Evolutionary conservation across 2,329 filamentous ascomycete species (phyloP), one percentile per base, ranked within the genome.

Genomic region (Aspergillus sojae): DNA sequence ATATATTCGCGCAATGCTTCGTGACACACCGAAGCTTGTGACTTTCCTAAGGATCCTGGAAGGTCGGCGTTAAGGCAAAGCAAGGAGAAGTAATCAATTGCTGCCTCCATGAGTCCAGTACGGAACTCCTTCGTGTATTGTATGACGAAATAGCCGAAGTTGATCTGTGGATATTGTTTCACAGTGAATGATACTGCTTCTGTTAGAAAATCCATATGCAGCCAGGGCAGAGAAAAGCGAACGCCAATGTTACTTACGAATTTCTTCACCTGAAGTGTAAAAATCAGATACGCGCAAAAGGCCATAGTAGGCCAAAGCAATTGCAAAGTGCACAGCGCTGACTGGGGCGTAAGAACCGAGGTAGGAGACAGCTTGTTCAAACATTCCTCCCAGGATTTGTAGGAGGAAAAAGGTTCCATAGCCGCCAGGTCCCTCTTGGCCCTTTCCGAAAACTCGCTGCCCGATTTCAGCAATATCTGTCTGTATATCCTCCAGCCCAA

Each of bases 61-160:
- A 96, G 83, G 76, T 97, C 94, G 57, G 89, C 87, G 75, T 98
- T 98, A 62, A 99, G 87, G 77, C 93, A 97, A 72, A 99, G 94
- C 62, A 99, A 82, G 6, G 90, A 87, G 55, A 99, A 88, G 77
- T 99, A 99, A 77, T 99, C 95, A 21, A 96, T 92, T 3, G 96
- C 95, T 39, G 93, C 92, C 62, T 91, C 91, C 7, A 93, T 91
- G 72, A 96, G 90, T 23, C 93, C 94, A 34, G 93, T 92, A 58
- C 95, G 90, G 86, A 99, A 99, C 78, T 97, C 94, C 60, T 91
- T 88, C 5, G 96, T 99, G 82, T 99, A 99, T 77, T 95, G 93
- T 46, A 94, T 96, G 65, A 98, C 84, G 83, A 98, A 92, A 63
- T 91, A 90, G 52, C 92, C 94, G 79, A 98, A 98, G 82, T 95